Percentiles rank a stretch among this genome's conserved stretches.
phyloP scores from a whole-genome alignment of 306 rosid species.

The Luffa aegyptiaca region DNA sequence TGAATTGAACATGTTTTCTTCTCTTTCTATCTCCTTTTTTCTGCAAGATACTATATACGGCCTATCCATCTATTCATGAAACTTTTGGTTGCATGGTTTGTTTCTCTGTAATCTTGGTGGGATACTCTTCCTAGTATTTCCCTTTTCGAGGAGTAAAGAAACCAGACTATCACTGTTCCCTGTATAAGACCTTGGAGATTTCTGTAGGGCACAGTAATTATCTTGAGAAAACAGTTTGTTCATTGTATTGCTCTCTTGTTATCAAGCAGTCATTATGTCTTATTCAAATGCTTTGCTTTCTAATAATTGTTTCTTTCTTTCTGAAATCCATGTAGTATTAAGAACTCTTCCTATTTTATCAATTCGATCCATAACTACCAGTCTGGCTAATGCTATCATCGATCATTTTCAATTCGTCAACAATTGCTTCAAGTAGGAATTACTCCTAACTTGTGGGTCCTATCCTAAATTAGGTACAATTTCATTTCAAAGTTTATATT shows the following conservation, averaged over 20 bases:
- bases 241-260: not conserved
- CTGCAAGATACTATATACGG: not conserved
- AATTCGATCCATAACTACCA: not conserved
- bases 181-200: not conserved
- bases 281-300: not conserved
- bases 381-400: not conserved
- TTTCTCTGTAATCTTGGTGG: not conserved
- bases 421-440: not conserved
- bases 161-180: not conserved
- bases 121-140: not conserved
- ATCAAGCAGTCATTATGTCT: not conserved
- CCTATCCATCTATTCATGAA: not conserved
- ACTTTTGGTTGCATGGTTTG: not conserved
- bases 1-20: not conserved
- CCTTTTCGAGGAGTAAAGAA: not conserved
- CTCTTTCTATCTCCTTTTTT: not conserved
- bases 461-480: not conserved
- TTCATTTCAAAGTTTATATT: not conserved
- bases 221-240: not conserved
- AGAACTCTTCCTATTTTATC: not conserved
- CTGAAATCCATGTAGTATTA: not conserved
- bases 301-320: not conserved
- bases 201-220: not conserved
- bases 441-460: not conserved
- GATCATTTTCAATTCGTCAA: not conserved